Percentiles rank a stretch among this genome's conserved stretches.
phyloP scores from a whole-genome alignment of 192 early-diverging fungal genomes.

The Coemansia sp. region DNA sequence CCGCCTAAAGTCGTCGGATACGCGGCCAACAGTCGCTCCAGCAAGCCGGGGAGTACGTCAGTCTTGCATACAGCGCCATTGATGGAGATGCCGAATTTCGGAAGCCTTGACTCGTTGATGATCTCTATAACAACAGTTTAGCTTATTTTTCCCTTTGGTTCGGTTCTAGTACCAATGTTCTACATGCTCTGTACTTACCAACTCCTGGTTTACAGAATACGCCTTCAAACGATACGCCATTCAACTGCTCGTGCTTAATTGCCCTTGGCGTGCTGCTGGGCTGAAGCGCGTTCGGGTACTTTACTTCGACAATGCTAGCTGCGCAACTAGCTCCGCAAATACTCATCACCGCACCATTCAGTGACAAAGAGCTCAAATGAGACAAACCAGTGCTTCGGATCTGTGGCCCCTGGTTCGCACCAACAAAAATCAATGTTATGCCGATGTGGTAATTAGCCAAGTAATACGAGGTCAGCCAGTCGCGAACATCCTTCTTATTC shows the following conservation, averaged over 20 bases:
- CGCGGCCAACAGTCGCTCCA: not conserved
- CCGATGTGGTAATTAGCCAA: slow-evolving; percentile 26
- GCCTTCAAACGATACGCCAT: slow-evolving; percentile 25
- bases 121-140: not conserved
- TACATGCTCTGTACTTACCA: not conserved
- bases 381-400: not conserved
- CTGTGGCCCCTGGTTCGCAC: not conserved
- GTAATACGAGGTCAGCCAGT: slow-evolving; percentile 26
- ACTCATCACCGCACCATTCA: slow-evolving; percentile 11
- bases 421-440: slow-evolving; percentile 10
- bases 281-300: not conserved
- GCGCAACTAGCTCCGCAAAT: slow-evolving; percentile 10
- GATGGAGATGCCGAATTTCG: slow-evolving; percentile 12
- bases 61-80: slow-evolving; percentile 21
- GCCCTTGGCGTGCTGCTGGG: not conserved
- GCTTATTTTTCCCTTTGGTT: not conserved
- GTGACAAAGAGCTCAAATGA: slow-evolving; percentile 1
- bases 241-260: not conserved
- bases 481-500: slow-evolving; percentile 20
- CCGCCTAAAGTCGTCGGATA: not conserved
- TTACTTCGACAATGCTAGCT: not conserved
- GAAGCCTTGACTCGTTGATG: not conserved
- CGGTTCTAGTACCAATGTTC: not conserved
- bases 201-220: slow-evolving; percentile 10
- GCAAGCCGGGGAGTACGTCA: slow-evolving; percentile 20